phyloP scores from a whole-genome alignment of 805 yeast genomes.

The Schwanniomyces sp. region DNA sequence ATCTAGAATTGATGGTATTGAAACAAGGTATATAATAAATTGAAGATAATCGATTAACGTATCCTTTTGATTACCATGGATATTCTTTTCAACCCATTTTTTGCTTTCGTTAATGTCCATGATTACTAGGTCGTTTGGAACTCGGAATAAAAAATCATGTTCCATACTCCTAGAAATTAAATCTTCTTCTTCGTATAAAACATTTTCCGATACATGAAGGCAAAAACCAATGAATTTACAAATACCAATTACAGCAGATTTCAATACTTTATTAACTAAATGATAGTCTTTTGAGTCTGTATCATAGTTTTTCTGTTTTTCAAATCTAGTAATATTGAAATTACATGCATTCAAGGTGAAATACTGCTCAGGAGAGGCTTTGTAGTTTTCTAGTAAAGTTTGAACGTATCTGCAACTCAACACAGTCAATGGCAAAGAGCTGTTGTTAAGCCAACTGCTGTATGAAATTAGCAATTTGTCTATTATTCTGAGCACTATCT shows the following conservation, averaged over 20 bases:
- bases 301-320: conserved; percentile 6
- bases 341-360: conserved; percentile 8
- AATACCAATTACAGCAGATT: conserved; percentile 52
- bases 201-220: conserved; percentile 52
- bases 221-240: conserved; percentile 53
- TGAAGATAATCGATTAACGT: conserved; percentile 6
- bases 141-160: conserved; percentile 28
- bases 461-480: conserved; percentile 54
- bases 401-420: conserved; percentile 76
- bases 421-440: conserved; percentile 74
- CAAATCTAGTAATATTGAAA: conserved; percentile 13
- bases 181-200: conserved; percentile 75
- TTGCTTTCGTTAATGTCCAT: conserved; percentile 34
- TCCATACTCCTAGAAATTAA: conserved; percentile 64
- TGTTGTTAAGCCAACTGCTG: conserved; percentile 75
- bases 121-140: conserved; percentile 19
- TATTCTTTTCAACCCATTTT: conserved; percentile 23
- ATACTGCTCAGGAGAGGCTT: conserved; percentile 13
- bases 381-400: conserved; percentile 45
- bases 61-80: conserved; percentile 10
- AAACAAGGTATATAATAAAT: conserved; percentile 1
- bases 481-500: conserved; percentile 49
- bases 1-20: conserved; percentile 19
- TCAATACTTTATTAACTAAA: conserved; percentile 51
- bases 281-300: conserved; percentile 15